A percentile compares a stretch with the other conserved stretches of the same genome.
phyloP scores from a whole-genome alignment of 1,284 basidiomycete genomes.

The Rhodotorula sp. region DNA sequence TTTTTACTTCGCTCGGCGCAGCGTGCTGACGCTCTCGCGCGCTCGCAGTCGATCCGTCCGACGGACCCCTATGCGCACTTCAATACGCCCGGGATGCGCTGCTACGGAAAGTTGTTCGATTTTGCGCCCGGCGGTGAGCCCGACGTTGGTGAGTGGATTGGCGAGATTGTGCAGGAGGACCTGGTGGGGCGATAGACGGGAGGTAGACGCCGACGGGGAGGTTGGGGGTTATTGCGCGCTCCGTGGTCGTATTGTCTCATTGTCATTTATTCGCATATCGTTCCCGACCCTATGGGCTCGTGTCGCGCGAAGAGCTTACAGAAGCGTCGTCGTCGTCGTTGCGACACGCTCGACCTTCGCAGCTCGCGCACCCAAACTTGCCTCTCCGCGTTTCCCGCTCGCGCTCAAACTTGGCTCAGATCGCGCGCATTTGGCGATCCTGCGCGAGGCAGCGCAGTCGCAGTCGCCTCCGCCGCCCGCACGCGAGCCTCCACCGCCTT shows the following conservation, averaged over 20 bases:
- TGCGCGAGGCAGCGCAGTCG: too few relatives aligned
- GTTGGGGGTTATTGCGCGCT: too few relatives aligned
- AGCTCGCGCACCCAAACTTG: background rate
- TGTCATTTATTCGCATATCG: too few relatives aligned
- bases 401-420: too few relatives aligned
- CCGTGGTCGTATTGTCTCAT: too few relatives aligned
- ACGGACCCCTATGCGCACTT: conserved; percentile 70
- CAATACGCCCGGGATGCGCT: conserved; percentile 30
- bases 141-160: conserved; percentile 23
- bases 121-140: conserved; percentile 30
- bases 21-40: background rate
- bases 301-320: too few relatives aligned
- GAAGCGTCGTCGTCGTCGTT: background rate
- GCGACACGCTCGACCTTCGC: background rate
- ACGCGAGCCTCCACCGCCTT: too few relatives aligned
- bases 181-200: background rate
- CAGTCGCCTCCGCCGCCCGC: too few relatives aligned
- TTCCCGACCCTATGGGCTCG: too few relatives aligned
- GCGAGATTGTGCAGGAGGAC: background rate
- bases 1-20: too few relatives aligned
- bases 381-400: too few relatives aligned
- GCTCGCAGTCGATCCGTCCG: conserved; percentile 27
- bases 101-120: conserved; percentile 45
- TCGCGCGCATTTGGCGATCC: too few relatives aligned
- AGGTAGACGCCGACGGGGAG: background rate